phyloP scores from a whole-genome alignment of 805 yeast genomes.

The Candida patagonica region DNA sequence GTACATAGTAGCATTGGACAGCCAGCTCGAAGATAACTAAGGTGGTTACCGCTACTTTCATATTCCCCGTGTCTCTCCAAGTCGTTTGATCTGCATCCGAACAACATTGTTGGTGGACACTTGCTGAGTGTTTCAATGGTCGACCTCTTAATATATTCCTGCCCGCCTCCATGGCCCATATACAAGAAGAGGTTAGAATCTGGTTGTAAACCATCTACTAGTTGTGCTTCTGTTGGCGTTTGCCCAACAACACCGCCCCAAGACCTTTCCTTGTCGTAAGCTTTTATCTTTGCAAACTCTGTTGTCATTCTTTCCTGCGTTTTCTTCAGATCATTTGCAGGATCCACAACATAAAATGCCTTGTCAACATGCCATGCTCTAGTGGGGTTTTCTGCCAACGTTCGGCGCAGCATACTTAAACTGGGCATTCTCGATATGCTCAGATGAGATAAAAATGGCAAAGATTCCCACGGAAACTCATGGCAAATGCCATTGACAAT shows the following conservation, averaged over 20 bases:
- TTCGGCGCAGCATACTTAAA: conserved; percentile 34
- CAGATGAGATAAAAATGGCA: conserved; percentile 42
- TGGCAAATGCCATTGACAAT: conserved; percentile 59
- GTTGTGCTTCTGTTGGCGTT: conserved; percentile 48
- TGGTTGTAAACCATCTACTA: conserved; percentile 35
- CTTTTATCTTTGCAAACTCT: conserved; percentile 29
- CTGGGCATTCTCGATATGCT: conserved; percentile 78
- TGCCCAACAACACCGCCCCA: conserved; percentile 48
- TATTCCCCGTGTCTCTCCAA: conserved; percentile 47
- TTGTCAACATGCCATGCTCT: conserved; percentile 21
- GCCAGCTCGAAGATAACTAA: conserved; percentile 69
- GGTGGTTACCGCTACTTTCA: conserved; percentile 69
- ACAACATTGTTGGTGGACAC: conserved; percentile 38
- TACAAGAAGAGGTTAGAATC: conserved; percentile 51
- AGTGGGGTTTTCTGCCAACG: conserved; percentile 19
- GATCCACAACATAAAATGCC: conserved; percentile 69
- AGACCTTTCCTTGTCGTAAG: conserved; percentile 8
- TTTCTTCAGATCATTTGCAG: conserved; percentile 62
- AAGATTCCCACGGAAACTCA: conserved; percentile 85
- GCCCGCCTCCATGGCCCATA: conserved; percentile 97
- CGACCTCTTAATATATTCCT: conserved; percentile 57
- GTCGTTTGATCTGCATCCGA: conserved; percentile 89
- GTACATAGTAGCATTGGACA: conserved; percentile 77
- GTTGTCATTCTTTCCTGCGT: conserved; percentile 53
- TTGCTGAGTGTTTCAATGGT: conserved; percentile 37